Evolutionary conservation across 768 basidiomycete species (phyloP).

Genomic region (Phaffia tasmanica): DNA sequence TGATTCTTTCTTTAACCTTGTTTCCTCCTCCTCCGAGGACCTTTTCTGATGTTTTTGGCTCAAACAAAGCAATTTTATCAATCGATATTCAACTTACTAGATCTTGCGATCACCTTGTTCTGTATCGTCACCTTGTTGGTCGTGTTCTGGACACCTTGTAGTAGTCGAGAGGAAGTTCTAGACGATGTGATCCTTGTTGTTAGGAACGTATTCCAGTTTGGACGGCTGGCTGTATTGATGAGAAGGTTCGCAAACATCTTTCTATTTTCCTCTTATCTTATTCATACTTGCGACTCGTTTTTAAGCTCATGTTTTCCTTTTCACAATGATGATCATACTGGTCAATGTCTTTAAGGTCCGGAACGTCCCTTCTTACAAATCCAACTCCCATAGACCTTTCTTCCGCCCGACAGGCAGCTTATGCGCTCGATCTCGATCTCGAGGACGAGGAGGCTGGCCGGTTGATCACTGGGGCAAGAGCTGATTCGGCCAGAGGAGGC

Average conservation of each 20-base stretch:
- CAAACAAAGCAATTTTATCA: conserved; percentile 79
- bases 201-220: conserved; percentile 50
- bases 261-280: not conserved
- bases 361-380: conserved; percentile 39
- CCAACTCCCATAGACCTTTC: conserved; percentile 41
- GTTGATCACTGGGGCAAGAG: conserved; percentile 2
- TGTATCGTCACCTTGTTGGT: conserved; percentile 81
- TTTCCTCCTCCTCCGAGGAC: too few relatives aligned
- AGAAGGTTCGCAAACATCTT: conserved; percentile 57
- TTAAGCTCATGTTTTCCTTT: not conserved
- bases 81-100: conserved; percentile 75
- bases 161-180: conserved; percentile 73
- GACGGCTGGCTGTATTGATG: conserved; percentile 81
- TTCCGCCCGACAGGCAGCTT: conserved; percentile 37
- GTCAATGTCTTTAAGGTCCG: conserved; percentile 34
- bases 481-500: not conserved
- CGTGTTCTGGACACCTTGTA: conserved; percentile 58
- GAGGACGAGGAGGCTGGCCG: conserved; percentile 39
- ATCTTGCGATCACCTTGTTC: conserved; percentile 75
- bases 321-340: not conserved
- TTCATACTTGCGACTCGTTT: not conserved
- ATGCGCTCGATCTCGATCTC: conserved; percentile 40
- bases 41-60: too few relatives aligned
- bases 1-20: not conserved
- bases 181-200: conserved; percentile 86